Base-by-base conservation (phyloP, 768 basidiomycete genomes). In the Xerocomellus amylosporus region DNA sequence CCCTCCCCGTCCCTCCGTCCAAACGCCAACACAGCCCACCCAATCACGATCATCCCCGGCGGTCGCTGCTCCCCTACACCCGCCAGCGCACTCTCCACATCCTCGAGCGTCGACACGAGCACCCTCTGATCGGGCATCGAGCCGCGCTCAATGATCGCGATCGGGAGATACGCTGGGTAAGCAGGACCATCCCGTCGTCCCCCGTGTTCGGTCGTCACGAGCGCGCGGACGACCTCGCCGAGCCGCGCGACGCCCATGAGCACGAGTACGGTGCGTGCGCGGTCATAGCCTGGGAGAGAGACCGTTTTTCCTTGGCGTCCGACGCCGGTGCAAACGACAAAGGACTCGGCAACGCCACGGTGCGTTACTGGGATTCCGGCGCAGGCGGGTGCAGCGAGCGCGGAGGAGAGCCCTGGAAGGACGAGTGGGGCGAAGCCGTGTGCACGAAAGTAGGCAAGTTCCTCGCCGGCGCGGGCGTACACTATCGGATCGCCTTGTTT, bases 401-500 rank as follows among this genome's bases (percentile, higher is more conserved):
- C 93, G 13, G 93, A 94, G 56, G 82, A 85, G 28, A 99, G 83
- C 2, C 97, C 97, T 0, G 97, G 97, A 17, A 98, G 77, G 60
- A 98, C 82, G 56, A 90, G 73, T 5, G 88, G 83, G 59, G 93
- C 88, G 69, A 87, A 90, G 2, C 93, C 95, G 44, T 86, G 85
- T 44, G 83, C 72, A 13, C 95, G 85, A 81, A 98, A 96, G 74
- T 88, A 93, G 20, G 96, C 78, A 1, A 98, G 84, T 72, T 99
- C 97, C 67, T 98, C 96, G 30, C 95, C 95, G 0, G 88, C 88
- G 22, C 97, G 86, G 4, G 92, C 97, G 66, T 97, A 99, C 0
- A 99, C 84, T 15, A 88, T 86, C 12, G 97, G 97, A 68, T 99
- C 97, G 13, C 97, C 97, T 77, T 98, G 97, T 74, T 99, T 98